Conservation (phyloP, 768 basidiomycete species). For the Lactarius psammicola region DNA sequence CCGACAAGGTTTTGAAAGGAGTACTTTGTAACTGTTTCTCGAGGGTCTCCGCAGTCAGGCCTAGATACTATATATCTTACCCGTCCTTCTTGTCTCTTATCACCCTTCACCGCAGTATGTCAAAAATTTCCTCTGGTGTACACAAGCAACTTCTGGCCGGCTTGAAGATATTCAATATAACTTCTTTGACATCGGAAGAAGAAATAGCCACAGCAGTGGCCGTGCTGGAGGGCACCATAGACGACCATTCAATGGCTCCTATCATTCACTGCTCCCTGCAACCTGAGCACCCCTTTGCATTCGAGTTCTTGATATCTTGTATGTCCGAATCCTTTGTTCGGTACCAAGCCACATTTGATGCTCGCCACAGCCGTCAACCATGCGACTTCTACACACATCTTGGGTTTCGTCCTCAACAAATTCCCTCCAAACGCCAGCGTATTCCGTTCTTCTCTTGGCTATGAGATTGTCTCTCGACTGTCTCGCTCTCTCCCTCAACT, state of each 20-base stretch:
- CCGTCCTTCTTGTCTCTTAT: background rate
- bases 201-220: constrained; percentile 3
- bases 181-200: constrained; percentile 4
- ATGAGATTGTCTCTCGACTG: constrained; percentile 12
- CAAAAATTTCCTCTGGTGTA: background rate
- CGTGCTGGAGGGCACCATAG: constrained; percentile 13
- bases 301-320: constrained; percentile 22
- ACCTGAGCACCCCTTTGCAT: constrained; percentile 3
- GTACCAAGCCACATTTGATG: background rate
- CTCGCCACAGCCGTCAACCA: constrained; percentile 8
- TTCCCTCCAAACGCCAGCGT: background rate
- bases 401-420: background rate
- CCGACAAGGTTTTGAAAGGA: background rate
- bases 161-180: constrained; percentile 10
- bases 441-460: background rate
- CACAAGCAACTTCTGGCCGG: constrained; percentile 11
- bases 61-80: background rate
- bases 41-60: constrained; percentile 16
- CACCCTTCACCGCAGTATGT: background rate
- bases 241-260: constrained; percentile 10
- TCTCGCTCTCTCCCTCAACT: constrained; percentile 5
- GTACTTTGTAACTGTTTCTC: constrained; percentile 1
- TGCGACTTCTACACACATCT: background rate
- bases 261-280: constrained; percentile 14
- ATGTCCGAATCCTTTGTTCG: background rate